Evolutionary conservation across 2,329 filamentous ascomycete genomes (phyloP).

Genomic region (Ilyonectria robusta): DNA sequence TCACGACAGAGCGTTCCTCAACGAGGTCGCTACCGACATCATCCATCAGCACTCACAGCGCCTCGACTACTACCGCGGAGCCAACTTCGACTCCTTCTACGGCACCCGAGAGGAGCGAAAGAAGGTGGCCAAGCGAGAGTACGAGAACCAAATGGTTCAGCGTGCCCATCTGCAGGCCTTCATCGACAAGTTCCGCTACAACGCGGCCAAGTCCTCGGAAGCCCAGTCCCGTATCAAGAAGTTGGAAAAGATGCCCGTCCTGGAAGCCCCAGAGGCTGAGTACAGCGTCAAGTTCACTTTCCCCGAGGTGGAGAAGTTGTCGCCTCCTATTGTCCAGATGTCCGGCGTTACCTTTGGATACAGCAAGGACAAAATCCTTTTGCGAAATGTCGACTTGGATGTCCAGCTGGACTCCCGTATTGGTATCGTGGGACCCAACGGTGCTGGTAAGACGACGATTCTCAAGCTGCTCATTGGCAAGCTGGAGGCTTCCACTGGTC

Average conservation of each 20-base stretch:
- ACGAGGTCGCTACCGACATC: constrained; percentile 99
- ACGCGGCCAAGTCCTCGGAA: constrained; percentile 98
- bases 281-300: constrained; percentile 98
- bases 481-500: constrained; percentile 80
- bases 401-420: constrained; percentile 98
- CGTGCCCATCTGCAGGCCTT: constrained; percentile 96
- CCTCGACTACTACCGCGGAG: constrained; percentile 97
- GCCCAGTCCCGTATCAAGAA: constrained; percentile 99
- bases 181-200: constrained; percentile 99
- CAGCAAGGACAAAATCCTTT: constrained; percentile 80
- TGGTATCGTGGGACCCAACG: constrained; percentile 99
- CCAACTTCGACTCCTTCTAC: constrained; percentile 98
- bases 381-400: constrained; percentile 91
- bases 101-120: constrained; percentile 96
- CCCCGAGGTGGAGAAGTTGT: constrained; percentile 97
- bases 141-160: constrained; percentile 97
- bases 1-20: constrained; percentile 98
- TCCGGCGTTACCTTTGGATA: constrained; percentile 93
- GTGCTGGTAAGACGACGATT: constrained; percentile 98
- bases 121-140: constrained; percentile 96
- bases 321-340: constrained; percentile 98
- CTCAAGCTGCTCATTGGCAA: constrained; percentile 96
- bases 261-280: constrained; percentile 91
- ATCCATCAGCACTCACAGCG: constrained; percentile 98
- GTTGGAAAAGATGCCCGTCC: constrained; percentile 93